Evolutionary conservation across 139 green algal species (phyloP), one percentile per base, ranked within the genome.

Genomic region (Asterochloris sp.): DNA sequence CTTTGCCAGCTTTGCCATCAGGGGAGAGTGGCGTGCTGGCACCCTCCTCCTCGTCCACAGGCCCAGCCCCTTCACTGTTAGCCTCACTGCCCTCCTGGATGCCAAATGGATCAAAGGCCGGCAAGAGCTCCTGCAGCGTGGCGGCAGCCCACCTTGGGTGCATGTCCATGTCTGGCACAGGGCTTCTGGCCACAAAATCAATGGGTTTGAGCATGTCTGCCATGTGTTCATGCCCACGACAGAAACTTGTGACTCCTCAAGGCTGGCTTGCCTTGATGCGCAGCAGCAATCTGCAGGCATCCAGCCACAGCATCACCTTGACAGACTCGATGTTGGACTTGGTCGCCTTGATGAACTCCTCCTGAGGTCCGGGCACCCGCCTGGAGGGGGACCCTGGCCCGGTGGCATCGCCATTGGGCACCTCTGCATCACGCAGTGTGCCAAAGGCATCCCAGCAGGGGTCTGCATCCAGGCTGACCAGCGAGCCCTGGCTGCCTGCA

Each of bases 21-120:
- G 17, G 66, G 66, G 77, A 81, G n/a, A 81, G 24, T 14, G 62
- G 77, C 21, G 62, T 73, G 14, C 26, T 81, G n/a, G 77, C 19
- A 19, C 73, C 77, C 16, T 81, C 62, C 17, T 13, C 63, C 13
- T 81, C 77, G 11, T 62, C 63, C 12, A 26, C 62, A 9, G 23
- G n/a, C 26, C 24, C 23, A 24, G 69, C 69, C 23, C 6, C n/a
- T 11, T 54, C 24, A 29, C 23, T 29, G 29, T 12, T 27, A 81
- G 12, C 13, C 13, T 61, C 27, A n/a, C 27, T 26, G 26, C 13
- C 54, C 15, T 21, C 13, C 27, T 62, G 63, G 63, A 81, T 74
- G 66, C 77, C 77, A 81, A 81, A 81, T 26, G 77, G 77, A 73
- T 81, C 77, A 64, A 81, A 81, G 63, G 64, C 76, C 28, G 76